Evolutionary conservation across 148 eudicot species (phyloP), one percentile per base, ranked within the genome.

Genomic region (Oxyria digyna): DNA sequence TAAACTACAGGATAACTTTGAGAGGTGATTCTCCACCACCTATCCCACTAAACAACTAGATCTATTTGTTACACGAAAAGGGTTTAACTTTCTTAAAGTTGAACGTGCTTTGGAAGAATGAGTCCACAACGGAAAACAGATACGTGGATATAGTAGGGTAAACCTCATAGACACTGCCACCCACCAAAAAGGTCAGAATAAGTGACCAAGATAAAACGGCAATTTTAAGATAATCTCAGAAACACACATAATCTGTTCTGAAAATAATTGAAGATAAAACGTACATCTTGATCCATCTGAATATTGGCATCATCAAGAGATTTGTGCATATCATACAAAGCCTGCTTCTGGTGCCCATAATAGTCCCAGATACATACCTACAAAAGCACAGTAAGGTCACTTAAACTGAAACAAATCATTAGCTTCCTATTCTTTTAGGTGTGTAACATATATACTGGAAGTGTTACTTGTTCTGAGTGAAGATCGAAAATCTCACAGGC

Each of bases 211-310:
- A 21, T 27, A 20, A 29, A 46, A 29, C 23, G 70, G 33, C 35
- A 67, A 9, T 6, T 3, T 37, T 9, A 62, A 8, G 9, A 65
- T 43, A 38, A 65, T 35, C 69, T 31, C 37, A 59, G 33, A 59
- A n/a, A 59, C 7, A 59, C 38, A 59, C n/a, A 10, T 15, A 29
- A 27, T 27, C 13, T 54, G 26, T 9, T 33, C 54, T 31, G 24
- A 42, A 17, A 69, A 73, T 29, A n/a, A 8, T 2, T 2, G 2
- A 23, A 52, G 46, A 14, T 10, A 29, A 64, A 32, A 86, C 95
- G 42, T 79, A 93, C 98, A 81, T 93, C 98, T 73, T 93, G 96
- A 83, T 90, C 92, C 95, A 87, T 87, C 72, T 90, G 98, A 67
- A 93, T 87, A 75, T 89, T 89, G 73, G 95, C 95, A 78, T 89